Percentiles rank a stretch among this genome's conserved stretches.
phyloP scores from a whole-genome alignment of 345 rosid genomes.

The rapeseed (Brassica napus) region DNA sequence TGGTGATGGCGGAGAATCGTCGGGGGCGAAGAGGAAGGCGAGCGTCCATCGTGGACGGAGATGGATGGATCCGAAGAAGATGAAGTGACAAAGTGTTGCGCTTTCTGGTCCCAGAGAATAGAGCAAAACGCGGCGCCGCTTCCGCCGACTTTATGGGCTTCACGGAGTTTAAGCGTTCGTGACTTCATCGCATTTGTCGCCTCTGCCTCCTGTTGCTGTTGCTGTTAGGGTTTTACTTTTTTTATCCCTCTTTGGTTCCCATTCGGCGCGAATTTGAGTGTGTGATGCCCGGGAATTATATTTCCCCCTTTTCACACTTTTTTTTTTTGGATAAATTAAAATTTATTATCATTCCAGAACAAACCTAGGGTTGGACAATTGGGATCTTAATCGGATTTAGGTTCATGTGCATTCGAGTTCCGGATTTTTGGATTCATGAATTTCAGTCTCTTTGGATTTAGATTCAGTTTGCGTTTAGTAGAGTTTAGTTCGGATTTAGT shows the following conservation, averaged over 20 bases:
- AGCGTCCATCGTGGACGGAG: slow-evolving; percentile 73
- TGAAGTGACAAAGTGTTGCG: slow-evolving; percentile 75
- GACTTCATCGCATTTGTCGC: slow-evolving; percentile 56
- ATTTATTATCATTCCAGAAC: no score
- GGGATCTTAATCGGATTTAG: no score
- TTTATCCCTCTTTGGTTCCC: background rate
- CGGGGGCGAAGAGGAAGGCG: slow-evolving; percentile 63
- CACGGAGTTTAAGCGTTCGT: slow-evolving; percentile 75
- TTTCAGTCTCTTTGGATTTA: no score
- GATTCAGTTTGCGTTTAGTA: no score
- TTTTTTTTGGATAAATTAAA: background rate
- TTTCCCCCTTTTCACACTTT: background rate
- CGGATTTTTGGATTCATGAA: no score
- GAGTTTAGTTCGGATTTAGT: no score
- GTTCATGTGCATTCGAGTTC: no score
- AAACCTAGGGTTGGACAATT: no score
- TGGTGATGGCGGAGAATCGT: slow-evolving; percentile 86
- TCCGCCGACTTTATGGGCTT: slow-evolving; percentile 64
- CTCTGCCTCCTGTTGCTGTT: background rate
- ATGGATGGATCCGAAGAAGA: slow-evolving; percentile 78
- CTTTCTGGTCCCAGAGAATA: slow-evolving; percentile 82
- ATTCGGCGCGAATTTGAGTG: slow-evolving; percentile 1
- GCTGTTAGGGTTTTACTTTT: background rate
- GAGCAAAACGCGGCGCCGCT: slow-evolving; percentile 71
- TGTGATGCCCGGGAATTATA: background rate